A percentile compares a stretch with the other conserved stretches of the same genome.
Evolutionary conservation across 2,329 filamentous ascomycete species (phyloP).

Genomic region (Raffaelea arxii): DNA sequence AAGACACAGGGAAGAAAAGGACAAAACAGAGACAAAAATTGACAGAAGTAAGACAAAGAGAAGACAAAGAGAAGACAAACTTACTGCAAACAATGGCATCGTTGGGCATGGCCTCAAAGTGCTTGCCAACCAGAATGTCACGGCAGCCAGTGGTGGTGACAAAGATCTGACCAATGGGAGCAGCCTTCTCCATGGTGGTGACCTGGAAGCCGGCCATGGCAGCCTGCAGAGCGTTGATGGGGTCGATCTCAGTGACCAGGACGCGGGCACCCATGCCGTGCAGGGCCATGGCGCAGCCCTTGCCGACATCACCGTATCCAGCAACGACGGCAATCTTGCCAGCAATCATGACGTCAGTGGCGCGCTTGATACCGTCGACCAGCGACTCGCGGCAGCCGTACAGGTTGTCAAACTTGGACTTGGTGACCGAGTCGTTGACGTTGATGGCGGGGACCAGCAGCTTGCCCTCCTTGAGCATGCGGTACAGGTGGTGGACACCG

Average conservation of each 20-base stretch:
- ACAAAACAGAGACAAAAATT: neutral
- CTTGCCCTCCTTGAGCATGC: conserved; percentile 84
- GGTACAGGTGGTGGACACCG: conserved; percentile 98
- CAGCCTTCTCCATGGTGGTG: conserved; percentile 92
- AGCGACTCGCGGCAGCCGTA: conserved; percentile 99
- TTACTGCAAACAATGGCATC: conserved; percentile 97
- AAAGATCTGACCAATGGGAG: conserved; percentile 85
- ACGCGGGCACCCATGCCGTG: conserved; percentile 96
- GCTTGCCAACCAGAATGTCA: conserved; percentile 84
- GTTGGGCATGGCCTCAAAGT: conserved; percentile 95
- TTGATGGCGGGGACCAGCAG: conserved; percentile 95
- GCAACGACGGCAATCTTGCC: conserved; percentile 97
- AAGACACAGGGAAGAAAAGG: conserved; percentile 7
- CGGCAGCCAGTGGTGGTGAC: conserved; percentile 98
- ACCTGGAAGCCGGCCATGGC: conserved; percentile 97
- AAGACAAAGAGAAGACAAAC: too few relatives aligned
- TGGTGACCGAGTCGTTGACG: conserved; percentile 99
- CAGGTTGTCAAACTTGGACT: conserved; percentile 99
- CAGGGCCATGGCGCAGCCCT: conserved; percentile 94
- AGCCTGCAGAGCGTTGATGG: conserved; percentile 98
- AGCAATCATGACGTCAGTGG: conserved; percentile 99
- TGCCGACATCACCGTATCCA: conserved; percentile 97
- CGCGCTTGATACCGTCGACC: conserved; percentile 99
- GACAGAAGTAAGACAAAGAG: neutral
- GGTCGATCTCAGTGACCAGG: conserved; percentile 92